Evolutionary conservation across 139 green algal genomes (phyloP), one percentile per base, ranked within the genome.

Genomic region (Picochlorum sp.): DNA sequence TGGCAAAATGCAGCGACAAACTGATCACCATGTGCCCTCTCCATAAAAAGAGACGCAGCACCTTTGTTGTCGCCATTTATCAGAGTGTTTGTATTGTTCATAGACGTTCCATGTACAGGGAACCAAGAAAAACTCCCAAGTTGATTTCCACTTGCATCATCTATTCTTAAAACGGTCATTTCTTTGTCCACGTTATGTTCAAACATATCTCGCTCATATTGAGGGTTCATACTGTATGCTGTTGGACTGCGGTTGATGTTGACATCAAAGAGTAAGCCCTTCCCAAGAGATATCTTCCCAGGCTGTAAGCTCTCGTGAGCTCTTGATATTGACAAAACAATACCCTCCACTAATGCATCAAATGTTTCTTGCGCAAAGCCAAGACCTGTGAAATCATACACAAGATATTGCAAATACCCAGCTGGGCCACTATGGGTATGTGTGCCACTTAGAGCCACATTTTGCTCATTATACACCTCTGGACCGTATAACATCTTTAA

Each of bases 61-160:
- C 83, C 86, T 66, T 94, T 94, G 77, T 94, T 94, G 69, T 94
- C 86, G 2, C 81, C 86, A 10, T 63, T 81, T 30, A 94, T 72
- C 7, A 94, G 72, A 2, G 43, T 61, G 69, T 94, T 94, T 59
- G 81, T 91, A 71, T 89, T 89, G 77, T 93, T 94, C 67, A 94
- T 82, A 30, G 73, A 84, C 24, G 85, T 93, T 72, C 86, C 86
- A 70, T 94, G 86, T 31, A 94, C 86, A 1, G 81, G 65, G 40
- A 86, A 94, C 85, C 85, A 94, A 31, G 54, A 75, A 33, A 90
- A 59, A 2, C 59, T 44, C 7, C 73, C 80, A 3, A 69, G 12
- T 43, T 25, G 2, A 28, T 24, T 31, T n/a, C 9, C 35, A n/a
- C 58, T 14, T 4, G 16, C 30, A n/a, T 72, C 68, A 10, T 54